Conservation (phyloP, 345 rosid genomes). For the Syzygium oleosum region DNA sequence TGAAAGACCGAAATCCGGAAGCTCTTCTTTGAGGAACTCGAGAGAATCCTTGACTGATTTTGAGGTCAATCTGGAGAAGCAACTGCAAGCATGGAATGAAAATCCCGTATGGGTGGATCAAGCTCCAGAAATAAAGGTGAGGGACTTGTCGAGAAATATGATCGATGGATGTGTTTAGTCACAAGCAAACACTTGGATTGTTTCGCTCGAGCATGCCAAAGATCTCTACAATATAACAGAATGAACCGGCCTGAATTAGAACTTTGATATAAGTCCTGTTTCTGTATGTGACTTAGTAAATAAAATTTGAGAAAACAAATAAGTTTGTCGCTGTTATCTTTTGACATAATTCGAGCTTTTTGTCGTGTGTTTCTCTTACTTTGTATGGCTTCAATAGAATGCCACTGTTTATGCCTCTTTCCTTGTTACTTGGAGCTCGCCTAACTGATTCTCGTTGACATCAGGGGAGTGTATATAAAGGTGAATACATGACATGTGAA, state of each 20-base stretch:
- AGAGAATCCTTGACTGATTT: constrained; percentile 23
- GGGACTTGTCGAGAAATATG: background rate
- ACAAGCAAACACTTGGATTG: background rate
- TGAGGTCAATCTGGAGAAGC: constrained; percentile 48
- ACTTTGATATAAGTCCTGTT: background rate
- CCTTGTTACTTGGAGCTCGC: background rate
- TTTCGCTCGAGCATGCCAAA: background rate
- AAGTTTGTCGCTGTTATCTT: background rate
- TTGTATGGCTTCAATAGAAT: background rate
- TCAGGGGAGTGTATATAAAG: background rate
- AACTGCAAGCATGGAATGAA: constrained; percentile 68
- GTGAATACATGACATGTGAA: background rate
- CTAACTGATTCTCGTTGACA: background rate
- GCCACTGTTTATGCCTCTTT: background rate
- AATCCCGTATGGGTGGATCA: constrained; percentile 64
- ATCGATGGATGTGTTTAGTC: background rate
- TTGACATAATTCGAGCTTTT: background rate
- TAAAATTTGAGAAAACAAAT: background rate
- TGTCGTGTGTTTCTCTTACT: background rate
- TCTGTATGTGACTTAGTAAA: background rate
- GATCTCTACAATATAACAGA: background rate
- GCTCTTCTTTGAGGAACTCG: constrained; percentile 26
- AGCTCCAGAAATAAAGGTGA: constrained; percentile 55
- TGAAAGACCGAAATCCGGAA: constrained; percentile 12
- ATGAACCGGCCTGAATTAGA: background rate